Percentiles rank a stretch among this genome's conserved stretches.
These are phyloP conservation scores for Xylaria sp. DNA, from an alignment of 2,329 filamentous ascomycete species.

Conservation along the genomic window DNA sequence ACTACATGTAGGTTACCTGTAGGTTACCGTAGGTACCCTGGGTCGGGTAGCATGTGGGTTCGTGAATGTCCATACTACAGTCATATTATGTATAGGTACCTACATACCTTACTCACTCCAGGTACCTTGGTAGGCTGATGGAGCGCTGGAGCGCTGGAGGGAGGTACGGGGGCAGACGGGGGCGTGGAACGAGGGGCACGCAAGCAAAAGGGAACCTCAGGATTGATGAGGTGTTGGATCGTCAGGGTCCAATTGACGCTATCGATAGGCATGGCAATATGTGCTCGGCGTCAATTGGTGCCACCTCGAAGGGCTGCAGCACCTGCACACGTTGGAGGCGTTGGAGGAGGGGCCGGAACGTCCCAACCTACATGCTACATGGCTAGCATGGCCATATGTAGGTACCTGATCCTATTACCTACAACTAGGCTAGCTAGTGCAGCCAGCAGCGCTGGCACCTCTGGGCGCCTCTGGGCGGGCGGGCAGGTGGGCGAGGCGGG, in stretches of 20 bases:
- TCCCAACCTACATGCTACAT: not conserved
- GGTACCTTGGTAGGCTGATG: too few relatives aligned
- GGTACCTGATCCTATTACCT: not conserved
- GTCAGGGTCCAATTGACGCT: conserved; percentile 21
- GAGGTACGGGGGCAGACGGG: not conserved
- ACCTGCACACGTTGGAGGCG: too few relatives aligned
- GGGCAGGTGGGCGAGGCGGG: conserved; percentile 13
- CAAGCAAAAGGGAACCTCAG: conserved; percentile 2
- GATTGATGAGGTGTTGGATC: conserved; percentile 22
- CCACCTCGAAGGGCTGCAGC: too few relatives aligned
- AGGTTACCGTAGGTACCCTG: too few relatives aligned
- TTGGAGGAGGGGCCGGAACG: not conserved
- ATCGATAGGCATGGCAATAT: not conserved
- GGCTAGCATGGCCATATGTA: too few relatives aligned
- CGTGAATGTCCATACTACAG: too few relatives aligned
- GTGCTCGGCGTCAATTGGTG: conserved; percentile 1
- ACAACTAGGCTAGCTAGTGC: too few relatives aligned
- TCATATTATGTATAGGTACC: too few relatives aligned
- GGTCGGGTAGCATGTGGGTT: too few relatives aligned
- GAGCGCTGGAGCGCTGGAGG: too few relatives aligned
- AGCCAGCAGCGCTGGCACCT: not conserved
- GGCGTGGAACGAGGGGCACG: conserved; percentile 4
- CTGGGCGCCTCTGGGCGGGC: not conserved
- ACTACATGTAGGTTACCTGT: too few relatives aligned
- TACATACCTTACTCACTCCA: too few relatives aligned